Conservation (phyloP, 805 yeast genomes). For the Starmerella floris region DNA sequence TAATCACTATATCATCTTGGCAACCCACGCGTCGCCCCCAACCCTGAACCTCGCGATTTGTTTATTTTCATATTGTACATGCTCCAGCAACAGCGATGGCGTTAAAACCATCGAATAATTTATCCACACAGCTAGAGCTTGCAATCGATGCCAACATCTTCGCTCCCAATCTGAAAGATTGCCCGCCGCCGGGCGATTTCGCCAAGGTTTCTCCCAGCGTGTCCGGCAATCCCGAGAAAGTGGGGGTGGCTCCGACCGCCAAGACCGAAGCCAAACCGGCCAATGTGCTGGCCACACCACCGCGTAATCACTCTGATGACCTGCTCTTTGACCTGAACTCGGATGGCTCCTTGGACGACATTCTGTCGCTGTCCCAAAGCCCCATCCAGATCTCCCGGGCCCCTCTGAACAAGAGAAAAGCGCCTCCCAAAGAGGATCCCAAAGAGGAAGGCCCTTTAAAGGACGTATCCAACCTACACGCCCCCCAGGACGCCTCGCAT, state of each 20-base stretch:
- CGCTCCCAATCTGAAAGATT: too few species aligned
- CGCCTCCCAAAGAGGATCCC: not conserved
- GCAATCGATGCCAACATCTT: not conserved
- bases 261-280: not conserved
- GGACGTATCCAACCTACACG: too few species aligned
- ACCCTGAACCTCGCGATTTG: not conserved
- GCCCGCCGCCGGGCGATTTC: too few species aligned
- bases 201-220: too few species aligned
- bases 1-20: too few species aligned
- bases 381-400: not conserved
- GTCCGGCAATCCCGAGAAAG: too few species aligned
- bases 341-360: not conserved
- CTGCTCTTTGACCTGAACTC: not conserved
- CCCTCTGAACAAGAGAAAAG: not conserved
- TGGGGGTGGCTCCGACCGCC: not conserved
- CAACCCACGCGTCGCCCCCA: not conserved
- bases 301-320: not conserved
- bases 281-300: too few species aligned
- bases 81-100: not conserved
- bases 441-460: not conserved
- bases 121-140: not conserved
- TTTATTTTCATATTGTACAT: not conserved
- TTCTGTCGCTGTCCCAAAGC: not conserved
- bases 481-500: not conserved
- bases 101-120: not conserved